Evolutionary conservation across 306 rosid genomes (phyloP), one percentile per base, ranked within the genome.

Genomic region (Quercus rubra): DNA sequence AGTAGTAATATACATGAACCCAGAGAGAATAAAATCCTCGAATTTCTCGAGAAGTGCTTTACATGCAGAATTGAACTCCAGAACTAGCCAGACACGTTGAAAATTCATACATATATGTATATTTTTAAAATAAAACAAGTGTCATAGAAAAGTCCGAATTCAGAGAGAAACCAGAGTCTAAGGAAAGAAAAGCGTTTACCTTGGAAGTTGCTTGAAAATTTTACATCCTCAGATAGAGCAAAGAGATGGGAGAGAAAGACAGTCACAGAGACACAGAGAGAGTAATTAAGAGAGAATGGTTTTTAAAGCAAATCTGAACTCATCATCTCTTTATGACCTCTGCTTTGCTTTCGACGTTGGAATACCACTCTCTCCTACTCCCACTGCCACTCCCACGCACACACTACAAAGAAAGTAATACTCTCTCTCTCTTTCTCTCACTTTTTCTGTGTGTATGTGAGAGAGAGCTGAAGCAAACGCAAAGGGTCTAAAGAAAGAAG

Each of bases 341-440:
- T 41, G 73, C 66, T 77, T 55, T 85, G 88, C 93, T 92, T 84
- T 85, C 85, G 86, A 85, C 92, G 92, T 87, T 63, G 92, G 94
- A 87, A 84, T 74, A 84, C 86, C 94, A 84, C 90, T 71, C 76
- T 13, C 61, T 5, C 27, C 4, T 27, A 9, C 31, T 68, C 27
- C 33, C 49, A 6, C 33, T 25, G 3, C 17, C 43, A 38, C 43
- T 14, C 18, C 3, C 8, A 27, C 38, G 69, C 66, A 59, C 14
- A 21, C 14, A 23, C 5, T 11, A 25, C 67, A 21, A 20, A 23
- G 21, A 58, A 25, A n/a, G 64, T 10, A 18, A 25, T 25, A 3
- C 64, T 20, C 28, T 58, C 64, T 57, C 63, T 18, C 62, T 56
- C 68, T 73, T 49, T 61, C n/a, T 20, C 10, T 70, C 35, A 54